Base-by-base conservation (phyloP, 2,329 filamentous ascomycete genomes). In the Ophiostoma sp. region DNA sequence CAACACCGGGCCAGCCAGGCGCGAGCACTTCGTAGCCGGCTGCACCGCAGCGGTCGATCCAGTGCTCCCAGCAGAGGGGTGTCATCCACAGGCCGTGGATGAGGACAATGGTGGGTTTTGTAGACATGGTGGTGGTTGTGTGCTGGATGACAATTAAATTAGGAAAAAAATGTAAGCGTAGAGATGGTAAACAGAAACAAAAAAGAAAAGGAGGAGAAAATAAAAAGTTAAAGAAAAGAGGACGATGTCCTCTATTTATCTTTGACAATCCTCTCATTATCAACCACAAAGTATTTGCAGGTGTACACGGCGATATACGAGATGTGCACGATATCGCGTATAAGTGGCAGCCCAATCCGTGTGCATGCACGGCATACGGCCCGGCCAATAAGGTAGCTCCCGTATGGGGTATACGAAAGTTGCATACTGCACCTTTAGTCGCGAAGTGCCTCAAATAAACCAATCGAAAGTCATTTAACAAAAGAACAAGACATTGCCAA, bases 51-150 rank as follows among this genome's bases (percentile, higher is more conserved):
- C 8, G 59, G 59, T 63, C 59, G 17, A 63, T 63, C 59, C 59
- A 63, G 59, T 63, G 59, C 59, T 63, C 59, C 59, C 59, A 63
- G 59, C 59, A 63, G 59, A 63, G 59, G 17, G 59, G 59, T 2
- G 59, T 63, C 59, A 63, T 63, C 31, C 59, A 63, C 33, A 63
- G 33, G 59, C 59, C 59, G 59, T 63, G 59, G 31, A 63, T 63
- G 33, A 63, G 31, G 59, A 63, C 59, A 19, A 63, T 63, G 59
- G 59, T 12, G 3, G 57, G 57, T 8, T 63, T 63, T 5, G 57
- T 28, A n/a, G 57, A 19, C 57, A 63, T 63, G 57, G 31, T 63
- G 57, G n/a, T n/a, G 28, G 17, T 2, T 11, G 33, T 39, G 57
- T 36, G 31, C 5, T 17, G 57, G 31, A 9, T 2, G 12, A 63